Base-by-base conservation (phyloP, 257 asterid species). In the Leptodermis oblonga region DNA sequence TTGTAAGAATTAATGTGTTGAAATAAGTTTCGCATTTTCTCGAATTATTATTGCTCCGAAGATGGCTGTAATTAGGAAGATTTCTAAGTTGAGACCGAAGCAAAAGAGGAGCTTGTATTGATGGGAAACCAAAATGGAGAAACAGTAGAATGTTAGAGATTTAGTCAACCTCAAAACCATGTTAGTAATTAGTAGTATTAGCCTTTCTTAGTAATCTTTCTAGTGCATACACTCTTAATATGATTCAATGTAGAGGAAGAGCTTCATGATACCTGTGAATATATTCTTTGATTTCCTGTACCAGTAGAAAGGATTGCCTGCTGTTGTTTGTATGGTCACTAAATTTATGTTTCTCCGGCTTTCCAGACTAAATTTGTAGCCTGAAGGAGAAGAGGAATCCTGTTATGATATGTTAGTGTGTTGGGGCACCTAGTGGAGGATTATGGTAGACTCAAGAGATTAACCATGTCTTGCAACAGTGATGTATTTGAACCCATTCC, bases 401-500 rank as follows among this genome's bases (percentile, higher is more conserved):
- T n/a, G n/a, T n/a, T n/a, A n/a, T n/a, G n/a, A n/a, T n/a, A n/a
- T n/a, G n/a, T n/a, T n/a, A n/a, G n/a, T n/a, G n/a, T n/a, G n/a
- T n/a, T n/a, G n/a, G n/a, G n/a, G n/a, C n/a, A n/a, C n/a, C n/a
- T n/a, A n/a, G n/a, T n/a, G n/a, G n/a, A n/a, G n/a, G n/a, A n/a
- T 30, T 73, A 70, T 73, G 73, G 71, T 77, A 82, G 84, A 74
- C 68, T 71, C 56, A 77, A 61, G 71, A 65, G 63, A 74, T 34
- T 84, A 31, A 67, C 39, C 70, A 64, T 75, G 70, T 77, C 89
- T 55, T 58, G 76, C 46, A 65, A 74, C 51, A 84, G 85, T 60
- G 92, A 83, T 67, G 83, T 82, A 51, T 86, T 82, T 34, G 90
- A 88, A 65, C 89, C 95, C 34, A 33, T 78, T 48, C 72, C 89